Base-by-base conservation (phyloP, 257 asterid genomes). In the Parsonsia alboflavescens region DNA sequence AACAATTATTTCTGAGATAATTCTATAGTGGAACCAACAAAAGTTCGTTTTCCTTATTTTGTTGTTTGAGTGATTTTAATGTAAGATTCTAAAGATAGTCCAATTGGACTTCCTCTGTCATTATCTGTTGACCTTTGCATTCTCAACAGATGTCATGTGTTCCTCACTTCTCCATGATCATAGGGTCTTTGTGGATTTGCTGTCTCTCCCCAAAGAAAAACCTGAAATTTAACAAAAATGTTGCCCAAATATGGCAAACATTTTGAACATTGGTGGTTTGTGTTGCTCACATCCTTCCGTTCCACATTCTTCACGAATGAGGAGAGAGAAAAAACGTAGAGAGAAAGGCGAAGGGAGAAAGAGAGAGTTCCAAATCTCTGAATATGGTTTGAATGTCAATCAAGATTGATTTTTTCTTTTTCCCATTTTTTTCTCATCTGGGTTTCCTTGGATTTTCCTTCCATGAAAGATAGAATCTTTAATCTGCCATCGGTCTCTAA, bases 111-210 rank as follows among this genome's bases (percentile, higher is more conserved):
- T 45, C 28, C 13, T 56, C 26, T 70, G n/a, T 21, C 59, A 22
- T 54, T 5, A 68, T 10, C 54, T 3, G 62, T 56, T 75, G 79
- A 75, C 58, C 57, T 58, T 48, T 71, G 57, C 36, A 8, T 6
- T 39, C 68, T 73, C 52, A 59, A 79, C 76, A 79, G 21, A 54
- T 63, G 75, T 75, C 76, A n/a, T 49, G 39, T 24, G 28, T 69
- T 74, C 68, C 65, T 69, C 54, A n/a, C 42, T 28, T 77, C 76
- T 50, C 72, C 82, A 74, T 79, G 69, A 68, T 69, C 82, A 44
- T 79, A 79, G 82, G 82, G 73, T 50, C 82, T 79, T 50, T 74
- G 82, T 78, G 81, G 79, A 74, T 69, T 72, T 62, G 56, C 63
- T 64, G 72, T 54, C 73, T 39, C 61, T 64, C 65, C 50, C 46